Base-by-base conservation (phyloP, 345 rosid species). In the Lumnitzera racemosa region DNA sequence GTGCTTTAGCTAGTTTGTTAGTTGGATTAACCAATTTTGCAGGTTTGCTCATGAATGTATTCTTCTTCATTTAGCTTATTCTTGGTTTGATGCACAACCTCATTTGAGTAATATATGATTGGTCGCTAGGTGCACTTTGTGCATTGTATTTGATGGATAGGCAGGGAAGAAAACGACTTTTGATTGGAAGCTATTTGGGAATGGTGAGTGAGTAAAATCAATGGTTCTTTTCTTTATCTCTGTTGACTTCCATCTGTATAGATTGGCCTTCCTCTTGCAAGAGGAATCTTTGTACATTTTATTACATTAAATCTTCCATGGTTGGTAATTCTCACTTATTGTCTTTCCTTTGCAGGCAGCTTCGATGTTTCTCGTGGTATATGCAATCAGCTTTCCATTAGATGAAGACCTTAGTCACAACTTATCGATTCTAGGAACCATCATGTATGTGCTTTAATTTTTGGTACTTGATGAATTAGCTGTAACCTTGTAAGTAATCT, bases 21-120 rank as follows among this genome's bases (percentile, higher is more conserved):
- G 77, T 83, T 54, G 96, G 96, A 64, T 49, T 83, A 51, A 76
- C 82, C 51, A 88, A 88, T 75, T 77, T 88, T 52, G 80, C 87
- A 74, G 96, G 92, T 83, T 54, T 65, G 59, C 65, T 55, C 63
- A 62, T 62, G 57, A 49, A 51, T 14, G 16, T 47, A 16, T 53
- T 5, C 25, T 58, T 54, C 6, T 16, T 15, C 2, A 31, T 16
- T 59, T 52, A 54, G 59, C 56, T 62, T 15, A 62, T 14, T 31
- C 17, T 50, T 66, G 15, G 56, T 54, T 58, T 50, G 51, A 36
- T 36, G 43, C 46, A 49, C 17, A 16, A 24, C 62, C 27, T 74
- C 15, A 20, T 24, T 59, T 24, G 66, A 58, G 16, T 64, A 14
- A 46, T 57, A 12, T 60, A 23, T 4, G 68, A 64, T 23, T 63